phyloP scores from a whole-genome alignment of 2,329 filamentous ascomycete species.

The Cytospora mali region DNA sequence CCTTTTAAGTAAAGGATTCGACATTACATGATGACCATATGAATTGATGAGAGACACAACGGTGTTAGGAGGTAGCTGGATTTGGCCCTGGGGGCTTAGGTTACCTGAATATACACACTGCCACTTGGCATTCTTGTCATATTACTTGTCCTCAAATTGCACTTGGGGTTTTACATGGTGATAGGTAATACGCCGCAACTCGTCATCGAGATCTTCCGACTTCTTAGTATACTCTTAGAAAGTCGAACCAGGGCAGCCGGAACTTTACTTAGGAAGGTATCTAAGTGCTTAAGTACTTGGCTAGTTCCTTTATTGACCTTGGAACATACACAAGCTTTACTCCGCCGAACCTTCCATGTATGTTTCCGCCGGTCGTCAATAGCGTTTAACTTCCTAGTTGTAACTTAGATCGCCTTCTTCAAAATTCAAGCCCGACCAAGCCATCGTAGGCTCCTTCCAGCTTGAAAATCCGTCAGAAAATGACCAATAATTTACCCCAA shows the following conservation, averaged over 20 bases:
- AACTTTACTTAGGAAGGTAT: too few species aligned
- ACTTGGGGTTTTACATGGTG: not conserved
- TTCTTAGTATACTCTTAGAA: too few species aligned
- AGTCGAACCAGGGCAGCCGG: too few species aligned
- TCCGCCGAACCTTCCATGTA: not conserved
- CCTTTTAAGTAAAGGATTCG: not conserved
- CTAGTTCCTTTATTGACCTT: not conserved
- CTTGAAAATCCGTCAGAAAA: not conserved
- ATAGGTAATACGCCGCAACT: too few species aligned
- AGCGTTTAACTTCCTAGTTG: not conserved
- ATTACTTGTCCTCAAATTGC: not conserved
- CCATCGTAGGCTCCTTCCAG: not conserved
- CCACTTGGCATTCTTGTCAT: not conserved
- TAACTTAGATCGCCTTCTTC: not conserved
- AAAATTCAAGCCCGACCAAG: not conserved
- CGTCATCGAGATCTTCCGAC: not conserved
- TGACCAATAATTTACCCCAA: not conserved
- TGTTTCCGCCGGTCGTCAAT: not conserved
- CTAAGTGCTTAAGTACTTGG: too few species aligned
- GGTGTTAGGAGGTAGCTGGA: not conserved
- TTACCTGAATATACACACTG: not conserved
- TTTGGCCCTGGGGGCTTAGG: not conserved
- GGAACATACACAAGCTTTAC: not conserved
- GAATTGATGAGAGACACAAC: constrained; percentile 3
- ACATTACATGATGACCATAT: not conserved